phyloP scores from a whole-genome alignment of 495 filamentous ascomycete species.

The Tuber indicum region DNA sequence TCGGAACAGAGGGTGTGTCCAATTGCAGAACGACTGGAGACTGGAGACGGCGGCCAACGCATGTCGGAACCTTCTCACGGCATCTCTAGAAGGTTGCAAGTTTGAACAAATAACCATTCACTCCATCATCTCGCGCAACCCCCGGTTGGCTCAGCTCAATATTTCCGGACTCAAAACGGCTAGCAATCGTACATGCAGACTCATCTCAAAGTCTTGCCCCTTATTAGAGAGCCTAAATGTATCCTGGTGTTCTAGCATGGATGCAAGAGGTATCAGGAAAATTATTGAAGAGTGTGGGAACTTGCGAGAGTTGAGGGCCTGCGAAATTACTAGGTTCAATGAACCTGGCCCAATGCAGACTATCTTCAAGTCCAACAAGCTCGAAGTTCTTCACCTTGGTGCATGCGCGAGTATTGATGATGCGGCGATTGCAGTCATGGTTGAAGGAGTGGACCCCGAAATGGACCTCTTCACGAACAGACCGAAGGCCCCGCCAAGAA shows the following conservation, averaged over 20 bases:
- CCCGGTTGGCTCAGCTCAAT: slow-evolving; percentile 71
- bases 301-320: slow-evolving; percentile 72
- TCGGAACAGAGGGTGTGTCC: slow-evolving; percentile 55
- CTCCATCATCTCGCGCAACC: slow-evolving; percentile 70
- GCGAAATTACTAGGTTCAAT: slow-evolving; percentile 74
- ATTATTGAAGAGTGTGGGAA: slow-evolving; percentile 65
- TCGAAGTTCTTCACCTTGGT: slow-evolving; percentile 70
- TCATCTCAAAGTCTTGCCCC: slow-evolving; percentile 76
- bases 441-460: slow-evolving; percentile 65
- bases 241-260: slow-evolving; percentile 82
- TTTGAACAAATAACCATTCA: slow-evolving; percentile 69
- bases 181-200: slow-evolving; percentile 77
- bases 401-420: slow-evolving; percentile 73
- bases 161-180: slow-evolving; percentile 71
- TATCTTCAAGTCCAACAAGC: slow-evolving; percentile 69
- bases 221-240: slow-evolving; percentile 76
- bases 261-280: slow-evolving; percentile 69
- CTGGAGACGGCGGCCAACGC: slow-evolving; percentile 67
- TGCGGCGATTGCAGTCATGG: slow-evolving; percentile 59
- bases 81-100: slow-evolving; percentile 79
- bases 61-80: slow-evolving; percentile 79
- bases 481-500: slow-evolving; percentile 70
- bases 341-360: slow-evolving; percentile 60
- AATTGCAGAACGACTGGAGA: slow-evolving; percentile 71
- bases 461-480: slow-evolving; percentile 69